A percentile compares a stretch with the other conserved stretches of the same genome.
Evolutionary conservation across 192 early-diverging fungal genomes (phyloP).

Genomic region (Mortierella antarctica): DNA sequence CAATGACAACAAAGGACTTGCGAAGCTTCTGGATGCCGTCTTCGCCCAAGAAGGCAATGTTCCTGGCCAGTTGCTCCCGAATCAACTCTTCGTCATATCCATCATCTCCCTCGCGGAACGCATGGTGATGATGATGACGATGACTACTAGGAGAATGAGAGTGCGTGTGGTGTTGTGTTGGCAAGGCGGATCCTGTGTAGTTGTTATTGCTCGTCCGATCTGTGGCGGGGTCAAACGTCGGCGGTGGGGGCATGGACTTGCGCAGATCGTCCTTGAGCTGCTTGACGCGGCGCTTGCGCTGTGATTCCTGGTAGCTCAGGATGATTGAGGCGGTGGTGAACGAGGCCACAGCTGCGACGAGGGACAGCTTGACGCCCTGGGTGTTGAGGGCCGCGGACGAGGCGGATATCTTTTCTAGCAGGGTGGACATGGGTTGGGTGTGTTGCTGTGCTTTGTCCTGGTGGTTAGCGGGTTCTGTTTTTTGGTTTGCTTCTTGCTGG

Average conservation of each 20-base stretch:
- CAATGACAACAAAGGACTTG: conserved; percentile 90
- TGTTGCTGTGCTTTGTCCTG: not conserved
- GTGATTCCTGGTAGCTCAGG: conserved; percentile 61
- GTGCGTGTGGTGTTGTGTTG: not conserved
- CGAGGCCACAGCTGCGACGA: conserved; percentile 73
- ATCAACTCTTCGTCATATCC: conserved; percentile 74
- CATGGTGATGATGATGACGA: not conserved
- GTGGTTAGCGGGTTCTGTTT: not conserved
- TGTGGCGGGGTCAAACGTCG: conserved; percentile 17
- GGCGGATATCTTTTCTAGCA: conserved; percentile 15
- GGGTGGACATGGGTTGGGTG: conserved; percentile 12
- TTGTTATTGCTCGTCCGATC: conserved; percentile 6
- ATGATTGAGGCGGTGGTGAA: conserved; percentile 70
- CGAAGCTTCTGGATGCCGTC: conserved; percentile 79
- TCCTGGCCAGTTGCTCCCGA: conserved; percentile 86
- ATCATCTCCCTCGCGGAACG: not conserved
- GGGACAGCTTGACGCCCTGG: conserved; percentile 42
- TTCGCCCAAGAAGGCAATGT: conserved; percentile 90
- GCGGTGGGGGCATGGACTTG: conserved; percentile 50
- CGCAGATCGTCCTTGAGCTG: conserved; percentile 68
- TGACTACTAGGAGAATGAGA: not conserved
- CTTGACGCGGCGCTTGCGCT: conserved; percentile 57
- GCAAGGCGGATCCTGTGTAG: not conserved
- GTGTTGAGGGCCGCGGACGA: conserved; percentile 26
- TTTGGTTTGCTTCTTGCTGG: not conserved